Conservation (phyloP, 2,329 filamentous ascomycete species). For the Arthrobotrys iridis region DNA sequence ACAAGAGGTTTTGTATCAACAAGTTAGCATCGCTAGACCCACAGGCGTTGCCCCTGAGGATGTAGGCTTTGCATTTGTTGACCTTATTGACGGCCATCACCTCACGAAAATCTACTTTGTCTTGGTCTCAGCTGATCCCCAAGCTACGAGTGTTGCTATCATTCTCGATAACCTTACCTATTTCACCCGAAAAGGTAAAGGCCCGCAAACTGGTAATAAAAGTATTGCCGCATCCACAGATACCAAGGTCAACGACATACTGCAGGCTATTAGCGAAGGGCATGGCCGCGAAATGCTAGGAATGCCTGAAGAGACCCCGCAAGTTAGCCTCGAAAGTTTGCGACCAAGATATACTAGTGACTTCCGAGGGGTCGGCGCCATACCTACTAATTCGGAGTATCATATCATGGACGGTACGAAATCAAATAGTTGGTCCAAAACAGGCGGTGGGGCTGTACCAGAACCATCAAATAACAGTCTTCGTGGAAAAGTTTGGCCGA, state of each 20-base stretch:
- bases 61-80: conserved; percentile 17
- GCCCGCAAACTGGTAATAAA: conserved; percentile 41
- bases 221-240: neutral
- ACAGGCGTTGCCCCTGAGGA: conserved; percentile 5
- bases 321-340: neutral
- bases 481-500: neutral
- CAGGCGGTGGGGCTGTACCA: no score
- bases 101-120: conserved; percentile 37
- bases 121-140: conserved; percentile 11
- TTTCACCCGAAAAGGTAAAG: conserved; percentile 29
- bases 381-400: no score
- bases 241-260: conserved; percentile 22
- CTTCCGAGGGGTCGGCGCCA: no score
- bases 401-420: no score
- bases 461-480: neutral
- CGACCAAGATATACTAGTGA: no score
- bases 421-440: no score
- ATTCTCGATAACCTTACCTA: conserved; percentile 43
- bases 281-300: neutral
- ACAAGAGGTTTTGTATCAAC: conserved; percentile 32
- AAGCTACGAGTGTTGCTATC: conserved; percentile 17
- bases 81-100: conserved; percentile 33
- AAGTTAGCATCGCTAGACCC: conserved; percentile 23
- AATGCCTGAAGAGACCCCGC: neutral
- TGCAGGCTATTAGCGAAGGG: conserved; percentile 1